phyloP scores from a whole-genome alignment of 2,329 filamentous ascomycete genomes.

The Xylariaceae sp. region DNA sequence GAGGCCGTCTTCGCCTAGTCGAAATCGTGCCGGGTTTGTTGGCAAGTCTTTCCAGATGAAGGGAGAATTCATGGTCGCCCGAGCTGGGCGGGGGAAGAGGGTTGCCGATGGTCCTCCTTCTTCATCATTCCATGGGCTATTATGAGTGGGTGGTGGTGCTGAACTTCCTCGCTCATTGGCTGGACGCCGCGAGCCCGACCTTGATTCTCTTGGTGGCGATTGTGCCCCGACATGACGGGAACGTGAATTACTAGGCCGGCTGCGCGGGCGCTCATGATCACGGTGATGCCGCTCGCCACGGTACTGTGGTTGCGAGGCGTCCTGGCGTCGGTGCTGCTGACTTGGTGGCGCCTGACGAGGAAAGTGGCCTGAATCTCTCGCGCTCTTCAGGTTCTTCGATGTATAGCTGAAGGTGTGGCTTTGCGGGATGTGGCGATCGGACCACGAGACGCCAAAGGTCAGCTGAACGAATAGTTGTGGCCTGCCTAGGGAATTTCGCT shows the following conservation, averaged over 20 bases:
- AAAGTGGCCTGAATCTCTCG: constrained; percentile 49
- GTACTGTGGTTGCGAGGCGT: constrained; percentile 27
- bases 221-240: constrained; percentile 5
- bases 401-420: constrained; percentile 55
- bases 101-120: constrained; percentile 41
- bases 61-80: constrained; percentile 29
- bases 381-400: constrained; percentile 51
- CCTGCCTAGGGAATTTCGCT: constrained; percentile 39
- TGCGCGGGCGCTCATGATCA: constrained; percentile 31
- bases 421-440: constrained; percentile 51
- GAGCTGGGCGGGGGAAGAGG: constrained; percentile 36
- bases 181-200: constrained; percentile 35
- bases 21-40: constrained; percentile 46
- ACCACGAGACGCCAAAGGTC: constrained; percentile 60
- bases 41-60: constrained; percentile 54
- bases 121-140: constrained; percentile 54
- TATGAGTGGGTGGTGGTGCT: constrained; percentile 56
- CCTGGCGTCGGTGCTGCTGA: constrained; percentile 36
- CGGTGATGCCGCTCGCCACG: constrained; percentile 27
- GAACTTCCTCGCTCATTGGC: constrained; percentile 56
- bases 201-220: constrained; percentile 28
- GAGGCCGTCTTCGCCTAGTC: constrained; percentile 55
- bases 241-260: constrained; percentile 22
- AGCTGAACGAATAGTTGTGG: constrained; percentile 59
- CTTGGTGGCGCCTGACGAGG: constrained; percentile 53